Evolutionary conservation across 768 basidiomycete genomes (phyloP).

Genomic region (Russula sp.): DNA sequence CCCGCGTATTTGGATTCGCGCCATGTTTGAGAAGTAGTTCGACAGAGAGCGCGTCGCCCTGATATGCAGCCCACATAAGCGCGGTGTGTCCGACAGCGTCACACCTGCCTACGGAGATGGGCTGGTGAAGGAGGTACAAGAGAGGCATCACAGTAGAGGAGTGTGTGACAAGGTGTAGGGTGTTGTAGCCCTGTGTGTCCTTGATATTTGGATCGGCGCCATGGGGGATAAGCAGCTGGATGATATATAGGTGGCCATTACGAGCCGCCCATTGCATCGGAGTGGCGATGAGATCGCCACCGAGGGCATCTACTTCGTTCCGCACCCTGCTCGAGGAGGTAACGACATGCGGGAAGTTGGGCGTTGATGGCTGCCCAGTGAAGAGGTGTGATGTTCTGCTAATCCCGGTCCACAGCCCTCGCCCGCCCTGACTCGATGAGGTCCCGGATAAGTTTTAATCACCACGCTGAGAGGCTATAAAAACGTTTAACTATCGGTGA

Average conservation of each 20-base stretch:
- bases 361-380: constrained; percentile 99
- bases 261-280: constrained; percentile 98
- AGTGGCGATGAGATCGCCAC: constrained; percentile 90
- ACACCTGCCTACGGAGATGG: constrained; percentile 82
- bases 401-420: constrained; percentile 71
- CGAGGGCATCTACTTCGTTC: constrained; percentile 91
- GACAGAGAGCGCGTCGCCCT: no score
- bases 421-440: constrained; percentile 70
- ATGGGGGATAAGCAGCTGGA: constrained; percentile 85
- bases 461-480: constrained; percentile 83
- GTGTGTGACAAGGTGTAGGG: constrained; percentile 92
- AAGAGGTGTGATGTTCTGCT: constrained; percentile 88
- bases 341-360: constrained; percentile 79
- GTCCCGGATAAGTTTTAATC: constrained; percentile 58
- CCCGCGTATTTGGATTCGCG: no score
- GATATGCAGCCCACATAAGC: constrained; percentile 61
- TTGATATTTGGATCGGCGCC: constrained; percentile 88
- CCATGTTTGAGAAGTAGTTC: no score
- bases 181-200: constrained; percentile 89
- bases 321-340: constrained; percentile 86
- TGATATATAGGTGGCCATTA: constrained; percentile 93
- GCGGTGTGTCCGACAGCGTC: constrained; percentile 92
- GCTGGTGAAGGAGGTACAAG: constrained; percentile 87
- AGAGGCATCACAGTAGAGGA: constrained; percentile 93
- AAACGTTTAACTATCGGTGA: constrained; percentile 68